phyloP scores from a whole-genome alignment of 1,284 basidiomycete species.

The Fomitopsis schrenkii region DNA sequence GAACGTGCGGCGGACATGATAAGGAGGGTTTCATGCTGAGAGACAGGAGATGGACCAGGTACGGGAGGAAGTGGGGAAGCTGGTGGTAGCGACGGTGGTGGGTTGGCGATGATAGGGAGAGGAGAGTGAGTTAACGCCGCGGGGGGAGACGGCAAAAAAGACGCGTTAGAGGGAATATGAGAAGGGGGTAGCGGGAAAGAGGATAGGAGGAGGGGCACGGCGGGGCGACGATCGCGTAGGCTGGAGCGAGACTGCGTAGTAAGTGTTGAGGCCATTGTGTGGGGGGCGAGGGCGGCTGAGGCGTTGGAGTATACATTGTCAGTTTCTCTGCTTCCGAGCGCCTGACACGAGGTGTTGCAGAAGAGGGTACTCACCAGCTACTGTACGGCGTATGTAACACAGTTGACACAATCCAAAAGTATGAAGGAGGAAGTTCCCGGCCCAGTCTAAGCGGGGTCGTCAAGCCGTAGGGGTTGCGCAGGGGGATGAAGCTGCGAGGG shows the following conservation, averaged over 20 bases:
- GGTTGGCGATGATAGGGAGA: slow-evolving; percentile 24
- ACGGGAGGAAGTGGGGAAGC: slow-evolving; percentile 45
- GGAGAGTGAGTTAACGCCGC: slow-evolving; percentile 4
- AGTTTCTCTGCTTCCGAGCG: not conserved
- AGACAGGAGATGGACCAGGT: slow-evolving; percentile 45
- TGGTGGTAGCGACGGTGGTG: slow-evolving; percentile 43
- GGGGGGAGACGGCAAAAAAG: not conserved
- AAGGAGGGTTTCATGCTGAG: slow-evolving; percentile 40
- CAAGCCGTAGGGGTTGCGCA: not conserved
- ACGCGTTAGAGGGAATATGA: slow-evolving; percentile 41
- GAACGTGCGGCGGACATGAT: slow-evolving; percentile 35
- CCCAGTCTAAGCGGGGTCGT: not conserved
- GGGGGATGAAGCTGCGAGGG: not conserved
- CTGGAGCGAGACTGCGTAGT: slow-evolving; percentile 16
- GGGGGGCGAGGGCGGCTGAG: slow-evolving; percentile 1
- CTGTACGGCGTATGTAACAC: not conserved
- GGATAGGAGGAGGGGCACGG: slow-evolving; percentile 40
- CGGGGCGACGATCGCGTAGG: slow-evolving; percentile 17
- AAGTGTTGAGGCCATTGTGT: slow-evolving; percentile 19
- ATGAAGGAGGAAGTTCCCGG: not conserved
- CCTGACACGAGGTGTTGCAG: not conserved
- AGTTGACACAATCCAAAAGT: not conserved
- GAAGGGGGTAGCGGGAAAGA: slow-evolving; percentile 50
- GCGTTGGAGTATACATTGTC: slow-evolving; percentile 11
- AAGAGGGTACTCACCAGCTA: not conserved